Evolutionary conservation across 176 grass and related monocot genomes (phyloP), one percentile per base, ranked within the genome.

Genomic region (Pontederia paniculata): DNA sequence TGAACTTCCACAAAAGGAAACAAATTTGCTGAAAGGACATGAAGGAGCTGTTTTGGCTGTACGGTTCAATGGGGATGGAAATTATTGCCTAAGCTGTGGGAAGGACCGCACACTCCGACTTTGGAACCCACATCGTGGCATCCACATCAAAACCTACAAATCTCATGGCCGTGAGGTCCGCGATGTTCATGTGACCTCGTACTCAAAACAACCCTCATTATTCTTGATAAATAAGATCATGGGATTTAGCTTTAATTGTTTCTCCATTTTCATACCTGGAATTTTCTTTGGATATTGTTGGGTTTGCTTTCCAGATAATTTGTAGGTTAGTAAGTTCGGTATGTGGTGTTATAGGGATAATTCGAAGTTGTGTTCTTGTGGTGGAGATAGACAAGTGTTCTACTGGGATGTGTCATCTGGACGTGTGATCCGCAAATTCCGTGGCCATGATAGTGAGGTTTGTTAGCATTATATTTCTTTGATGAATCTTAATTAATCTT

Each of bases 11-110:
- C 76, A 54, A 57, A 57, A 58, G 23, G 85, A 86, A 50, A 63
- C 67, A 42, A 45, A 46, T 21, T 75, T 73, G 20, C 64, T 97
- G 52, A 78, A 71, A 48, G 91, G 91, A 20, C 86, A 97, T 61
- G 91, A 89, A 56, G 91, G 91, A 6, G 77, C 91, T 17, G 91
- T 97, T 12, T 74, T 97, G 48, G 91, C 91, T 0, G 91, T 87
- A 45, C 80, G 91, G 11, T 97, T 97, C 80, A 97, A 97, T 52
- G 74, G 64, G 2, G 82, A 90, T n/a, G 91, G 91, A 4, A 87
- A 87, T 64, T 97, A 97, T 72, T 97, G 91, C 77, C 80, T 97
- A 28, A 97, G 86, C 76, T 89, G 91, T 71, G 91, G 86, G 60
- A 89, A 89, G 79, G 91, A 97, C 77, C 85, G 86, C 42, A 97